A percentile compares a stretch with the other conserved stretches of the same genome.
These are phyloP conservation scores for Fomitopsis betulina DNA, from an alignment of 1,284 basidiomycete genomes.

Conservation along the genomic window DNA sequence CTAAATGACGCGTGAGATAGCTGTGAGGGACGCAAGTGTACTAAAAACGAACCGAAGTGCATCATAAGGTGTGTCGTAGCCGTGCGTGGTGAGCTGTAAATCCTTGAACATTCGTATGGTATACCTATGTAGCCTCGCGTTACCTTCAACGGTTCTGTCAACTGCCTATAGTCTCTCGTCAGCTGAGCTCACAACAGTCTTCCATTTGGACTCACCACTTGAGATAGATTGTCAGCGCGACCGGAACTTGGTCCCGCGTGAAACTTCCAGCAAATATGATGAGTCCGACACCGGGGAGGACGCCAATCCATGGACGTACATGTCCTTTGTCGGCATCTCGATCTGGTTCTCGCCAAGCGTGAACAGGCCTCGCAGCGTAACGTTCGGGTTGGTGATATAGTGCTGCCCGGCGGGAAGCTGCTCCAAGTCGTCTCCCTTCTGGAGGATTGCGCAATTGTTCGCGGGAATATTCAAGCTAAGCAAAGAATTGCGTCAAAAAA, in stretches of 20 bases:
- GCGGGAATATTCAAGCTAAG: conserved; percentile 73
- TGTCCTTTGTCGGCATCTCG: conserved; percentile 82
- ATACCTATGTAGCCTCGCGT: neutral
- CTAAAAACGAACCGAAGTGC: conserved; percentile 42
- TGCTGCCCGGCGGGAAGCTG: conserved; percentile 75
- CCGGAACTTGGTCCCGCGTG: conserved; percentile 80
- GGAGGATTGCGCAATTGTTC: conserved; percentile 78
- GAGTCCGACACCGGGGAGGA: neutral
- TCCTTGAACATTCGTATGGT: neutral
- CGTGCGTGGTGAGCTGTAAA: conserved; percentile 60
- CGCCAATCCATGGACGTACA: conserved; percentile 39
- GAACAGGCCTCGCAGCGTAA: conserved; percentile 72
- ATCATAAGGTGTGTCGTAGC: conserved; percentile 78
- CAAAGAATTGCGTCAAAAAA: neutral
- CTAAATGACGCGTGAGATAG: conserved; percentile 16
- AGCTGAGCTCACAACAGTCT: neutral
- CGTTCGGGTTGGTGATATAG: conserved; percentile 75
- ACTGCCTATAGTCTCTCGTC: conserved; percentile 37
- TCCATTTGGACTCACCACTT: conserved; percentile 46
- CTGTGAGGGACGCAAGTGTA: neutral
- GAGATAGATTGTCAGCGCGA: conserved; percentile 75
- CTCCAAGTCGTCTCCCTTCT: conserved; percentile 74
- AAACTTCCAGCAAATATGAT: conserved; percentile 43
- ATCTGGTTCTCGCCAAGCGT: conserved; percentile 78
- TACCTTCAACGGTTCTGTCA: conserved; percentile 69